Evolutionary conservation across 2,329 filamentous ascomycete species (phyloP).

Genomic region (Byssothecium circinans): DNA sequence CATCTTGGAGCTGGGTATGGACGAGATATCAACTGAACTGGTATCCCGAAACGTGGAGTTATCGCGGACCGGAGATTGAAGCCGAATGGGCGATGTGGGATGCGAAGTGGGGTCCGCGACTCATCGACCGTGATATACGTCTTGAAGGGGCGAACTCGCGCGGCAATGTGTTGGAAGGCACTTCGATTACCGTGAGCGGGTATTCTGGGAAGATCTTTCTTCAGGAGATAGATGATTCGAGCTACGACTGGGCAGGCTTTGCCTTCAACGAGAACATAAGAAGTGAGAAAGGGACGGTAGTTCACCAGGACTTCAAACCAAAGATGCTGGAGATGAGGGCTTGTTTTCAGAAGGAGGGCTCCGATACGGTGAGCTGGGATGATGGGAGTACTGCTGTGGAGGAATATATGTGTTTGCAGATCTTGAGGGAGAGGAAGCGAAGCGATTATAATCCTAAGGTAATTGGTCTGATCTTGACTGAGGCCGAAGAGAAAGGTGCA

Average conservation of each 20-base stretch:
- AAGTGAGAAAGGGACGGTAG: background rate
- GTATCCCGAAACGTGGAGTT: constrained; percentile 61
- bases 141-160: background rate
- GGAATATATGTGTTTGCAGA: background rate
- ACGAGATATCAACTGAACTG: constrained; percentile 27
- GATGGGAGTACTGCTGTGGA: background rate
- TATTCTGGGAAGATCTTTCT: background rate
- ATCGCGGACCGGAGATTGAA: background rate
- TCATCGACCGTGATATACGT: background rate
- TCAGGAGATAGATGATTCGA: background rate
- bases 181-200: background rate
- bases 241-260: background rate
- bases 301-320: background rate
- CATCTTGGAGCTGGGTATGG: constrained; percentile 11
- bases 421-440: background rate
- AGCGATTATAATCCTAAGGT: background rate
- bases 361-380: background rate
- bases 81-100: background rate
- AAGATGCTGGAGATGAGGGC: background rate
- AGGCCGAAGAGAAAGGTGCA: constrained; percentile 4
- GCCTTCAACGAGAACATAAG: background rate
- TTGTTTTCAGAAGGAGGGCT: background rate
- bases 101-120: background rate
- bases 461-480: constrained; percentile 2
- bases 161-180: background rate